phyloP scores from a whole-genome alignment of 2,329 filamentous ascomycete genomes.

The Colletotrichum agaves region DNA sequence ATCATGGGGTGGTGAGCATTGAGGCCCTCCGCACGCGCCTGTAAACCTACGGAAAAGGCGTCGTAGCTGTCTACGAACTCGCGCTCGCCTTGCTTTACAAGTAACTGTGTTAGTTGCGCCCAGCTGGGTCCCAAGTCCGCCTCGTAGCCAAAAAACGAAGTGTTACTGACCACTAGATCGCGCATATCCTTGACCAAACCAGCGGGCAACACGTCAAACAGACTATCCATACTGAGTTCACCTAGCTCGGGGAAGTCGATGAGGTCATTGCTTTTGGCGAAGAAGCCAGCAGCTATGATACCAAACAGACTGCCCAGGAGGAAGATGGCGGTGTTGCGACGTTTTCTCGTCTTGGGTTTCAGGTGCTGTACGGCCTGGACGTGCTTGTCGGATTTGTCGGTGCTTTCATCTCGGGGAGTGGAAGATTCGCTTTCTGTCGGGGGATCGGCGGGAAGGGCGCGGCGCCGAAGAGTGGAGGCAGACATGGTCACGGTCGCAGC shows the following conservation, averaged over 20 bases:
- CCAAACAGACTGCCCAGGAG: conserved; percentile 90
- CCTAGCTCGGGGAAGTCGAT: conserved; percentile 79
- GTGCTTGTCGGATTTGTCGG: conserved; percentile 47
- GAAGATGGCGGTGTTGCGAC: conserved; percentile 85
- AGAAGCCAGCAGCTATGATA: conserved; percentile 87
- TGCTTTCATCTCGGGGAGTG: conserved; percentile 47
- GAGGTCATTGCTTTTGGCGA: conserved; percentile 88
- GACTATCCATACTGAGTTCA: conserved; percentile 83
- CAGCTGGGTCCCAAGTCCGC: not conserved
- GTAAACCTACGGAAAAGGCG: conserved; percentile 89
- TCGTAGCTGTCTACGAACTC: conserved; percentile 88
- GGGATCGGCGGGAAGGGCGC: conserved; percentile 42
- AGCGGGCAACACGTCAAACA: conserved; percentile 89
- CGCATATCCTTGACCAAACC: conserved; percentile 87
- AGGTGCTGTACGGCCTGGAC: conserved; percentile 55
- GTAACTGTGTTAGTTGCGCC: conserved; percentile 32
- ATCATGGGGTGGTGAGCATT: conserved; percentile 87
- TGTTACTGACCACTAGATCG: conserved; percentile 77
- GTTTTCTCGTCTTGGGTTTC: conserved; percentile 69
- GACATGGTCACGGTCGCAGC: conserved; percentile 26
- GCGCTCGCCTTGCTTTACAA: conserved; percentile 78
- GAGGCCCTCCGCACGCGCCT: conserved; percentile 84
- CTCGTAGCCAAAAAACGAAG: conserved; percentile 10
- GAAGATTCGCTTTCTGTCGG: conserved; percentile 39
- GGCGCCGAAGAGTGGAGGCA: conserved; percentile 32